phyloP scores from a whole-genome alignment of 345 rosid species.

The Psidium friedrichsthalianum region DNA sequence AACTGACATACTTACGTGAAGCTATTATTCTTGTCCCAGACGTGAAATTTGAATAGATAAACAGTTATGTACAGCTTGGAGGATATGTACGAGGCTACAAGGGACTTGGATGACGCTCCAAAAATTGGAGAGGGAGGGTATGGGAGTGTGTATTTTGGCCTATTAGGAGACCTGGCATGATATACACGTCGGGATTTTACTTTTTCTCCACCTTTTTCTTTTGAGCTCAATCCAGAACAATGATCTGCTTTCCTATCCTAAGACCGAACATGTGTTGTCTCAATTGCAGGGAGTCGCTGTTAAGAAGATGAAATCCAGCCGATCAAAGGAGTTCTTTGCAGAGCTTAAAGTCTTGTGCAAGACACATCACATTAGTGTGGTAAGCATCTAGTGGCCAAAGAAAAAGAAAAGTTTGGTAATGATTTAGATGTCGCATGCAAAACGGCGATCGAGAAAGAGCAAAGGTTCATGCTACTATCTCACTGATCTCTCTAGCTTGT shows the following conservation, averaged over 20 bases:
- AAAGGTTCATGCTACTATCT: background rate
- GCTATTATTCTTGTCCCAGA: constrained; percentile 7
- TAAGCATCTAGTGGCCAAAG: background rate
- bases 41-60: constrained; percentile 35
- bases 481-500: background rate
- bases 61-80: constrained; percentile 23
- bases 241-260: background rate
- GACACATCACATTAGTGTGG: constrained; percentile 60
- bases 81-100: constrained; percentile 42
- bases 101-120: constrained; percentile 29
- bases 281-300: constrained; percentile 45
- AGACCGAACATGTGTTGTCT: background rate
- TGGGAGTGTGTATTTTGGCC: constrained; percentile 45
- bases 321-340: constrained; percentile 50
- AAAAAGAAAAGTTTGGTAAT: background rate
- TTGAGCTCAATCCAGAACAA: background rate
- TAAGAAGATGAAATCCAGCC: constrained; percentile 58
- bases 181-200: background rate
- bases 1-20: background rate
- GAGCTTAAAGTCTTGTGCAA: constrained; percentile 60
- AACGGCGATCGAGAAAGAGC: background rate
- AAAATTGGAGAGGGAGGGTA: constrained; percentile 50
- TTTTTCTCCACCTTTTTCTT: background rate
- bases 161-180: constrained; percentile 22
- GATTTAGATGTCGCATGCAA: background rate